Percentiles rank a stretch among this genome's conserved stretches.
These are phyloP conservation scores for Claviceps digitariae DNA, from an alignment of 2,329 filamentous ascomycete genomes.

Conservation along the genomic window DNA sequence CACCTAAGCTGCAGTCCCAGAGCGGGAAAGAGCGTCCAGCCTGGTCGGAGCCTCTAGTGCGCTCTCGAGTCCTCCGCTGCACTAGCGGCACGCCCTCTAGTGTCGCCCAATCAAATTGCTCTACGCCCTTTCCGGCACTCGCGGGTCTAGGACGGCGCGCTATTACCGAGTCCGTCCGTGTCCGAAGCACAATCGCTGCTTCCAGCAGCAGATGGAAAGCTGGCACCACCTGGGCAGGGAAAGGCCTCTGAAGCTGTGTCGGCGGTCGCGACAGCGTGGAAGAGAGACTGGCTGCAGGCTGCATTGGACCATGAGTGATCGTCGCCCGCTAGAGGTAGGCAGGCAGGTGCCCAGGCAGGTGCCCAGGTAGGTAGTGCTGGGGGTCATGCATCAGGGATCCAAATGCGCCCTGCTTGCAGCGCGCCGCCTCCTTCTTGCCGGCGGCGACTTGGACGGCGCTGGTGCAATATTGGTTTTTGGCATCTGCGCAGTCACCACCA, in stretches of 20 bases:
- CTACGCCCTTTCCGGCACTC: slow-evolving; percentile 6
- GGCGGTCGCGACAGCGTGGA: not conserved
- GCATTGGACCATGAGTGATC: not conserved
- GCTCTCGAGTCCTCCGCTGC: not conserved
- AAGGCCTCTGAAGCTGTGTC: not conserved
- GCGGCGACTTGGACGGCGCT: slow-evolving; percentile 1
- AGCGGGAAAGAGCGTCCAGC: not conserved
- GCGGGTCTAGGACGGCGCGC: not conserved
- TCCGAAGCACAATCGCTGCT: slow-evolving; percentile 1
- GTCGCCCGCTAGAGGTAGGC: not conserved
- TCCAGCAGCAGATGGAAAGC: not conserved
- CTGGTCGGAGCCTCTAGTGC: not conserved
- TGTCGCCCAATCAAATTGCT: not conserved
- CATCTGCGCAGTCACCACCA: not conserved
- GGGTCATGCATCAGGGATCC: too few species aligned
- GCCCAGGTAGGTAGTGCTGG: too few species aligned
- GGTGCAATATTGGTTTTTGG: not conserved
- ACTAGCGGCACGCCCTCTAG: not conserved
- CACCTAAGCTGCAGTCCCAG: not conserved
- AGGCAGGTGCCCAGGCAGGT: too few species aligned
- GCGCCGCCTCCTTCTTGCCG: not conserved
- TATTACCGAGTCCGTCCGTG: slow-evolving; percentile 1
- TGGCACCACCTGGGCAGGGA: not conserved
- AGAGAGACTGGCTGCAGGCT: too few species aligned
- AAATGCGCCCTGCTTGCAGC: slow-evolving; percentile 3